These are phyloP conservation scores for Plasmodium blacklocki DNA, from an alignment of 169 alveolate species.

Conservation along the genomic window DNA sequence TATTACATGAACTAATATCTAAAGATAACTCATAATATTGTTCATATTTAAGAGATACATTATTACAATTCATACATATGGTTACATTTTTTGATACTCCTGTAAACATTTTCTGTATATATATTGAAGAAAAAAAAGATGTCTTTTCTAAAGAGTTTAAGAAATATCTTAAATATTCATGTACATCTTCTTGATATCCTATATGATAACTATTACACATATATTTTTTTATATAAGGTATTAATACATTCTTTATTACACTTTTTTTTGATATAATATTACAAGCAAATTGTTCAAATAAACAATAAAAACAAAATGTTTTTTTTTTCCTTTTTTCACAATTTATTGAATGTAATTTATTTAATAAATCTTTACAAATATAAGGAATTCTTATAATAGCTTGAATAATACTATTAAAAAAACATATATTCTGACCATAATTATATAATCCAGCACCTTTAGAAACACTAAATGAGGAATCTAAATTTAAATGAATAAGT, in stretches of 20 bases:
- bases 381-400: constrained; percentile 82
- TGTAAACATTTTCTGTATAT: constrained; percentile 62
- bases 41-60: constrained; percentile 83
- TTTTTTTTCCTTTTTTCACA: constrained; percentile 67
- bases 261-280: constrained; percentile 49
- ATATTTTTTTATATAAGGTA: constrained; percentile 78
- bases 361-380: constrained; percentile 78
- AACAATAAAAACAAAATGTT: constrained; percentile 81
- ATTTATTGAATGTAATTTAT: constrained; percentile 77
- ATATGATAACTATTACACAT: constrained; percentile 80
- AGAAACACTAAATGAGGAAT: constrained; percentile 45
- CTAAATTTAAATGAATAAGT: constrained; percentile 41
- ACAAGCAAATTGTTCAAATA: constrained; percentile 79
- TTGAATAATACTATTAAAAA: constrained; percentile 84
- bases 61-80: constrained; percentile 74
- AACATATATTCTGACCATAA: constrained; percentile 86
- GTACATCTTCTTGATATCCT: constrained; percentile 84
- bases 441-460: constrained; percentile 84
- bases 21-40: constrained; percentile 82
- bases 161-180: constrained; percentile 81
- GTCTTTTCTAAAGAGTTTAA: constrained; percentile 80
- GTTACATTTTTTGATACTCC: constrained; percentile 61
- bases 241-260: constrained; percentile 77
- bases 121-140: constrained; percentile 66
- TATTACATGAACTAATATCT: constrained; percentile 79